phyloP scores from a whole-genome alignment of 805 yeast genomes.

The Ogataea kodamae region DNA sequence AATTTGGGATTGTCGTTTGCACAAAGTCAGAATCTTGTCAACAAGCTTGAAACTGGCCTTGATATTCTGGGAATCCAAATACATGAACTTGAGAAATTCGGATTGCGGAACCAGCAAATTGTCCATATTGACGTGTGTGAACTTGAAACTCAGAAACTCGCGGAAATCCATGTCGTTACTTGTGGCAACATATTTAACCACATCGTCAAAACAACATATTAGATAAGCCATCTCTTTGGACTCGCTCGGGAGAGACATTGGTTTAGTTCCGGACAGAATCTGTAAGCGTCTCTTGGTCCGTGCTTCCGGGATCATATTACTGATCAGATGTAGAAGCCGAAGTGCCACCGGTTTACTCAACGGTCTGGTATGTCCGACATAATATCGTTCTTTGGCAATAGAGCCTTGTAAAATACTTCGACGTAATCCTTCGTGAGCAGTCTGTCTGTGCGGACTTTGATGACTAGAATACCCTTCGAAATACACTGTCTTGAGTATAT shows the following conservation, averaged over 20 bases:
- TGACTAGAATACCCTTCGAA: constrained; percentile 6
- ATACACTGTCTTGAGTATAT: constrained; percentile 26
- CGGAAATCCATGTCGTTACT: constrained; percentile 45
- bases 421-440: constrained; percentile 13
- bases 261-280: constrained; percentile 12
- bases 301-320: constrained; percentile 22
- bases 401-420: constrained; percentile 11
- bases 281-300: constrained; percentile 25
- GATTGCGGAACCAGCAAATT: constrained; percentile 39
- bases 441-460: neutral
- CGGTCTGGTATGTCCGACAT: constrained; percentile 16
- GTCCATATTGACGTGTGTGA: constrained; percentile 32
- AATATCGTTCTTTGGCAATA: constrained; percentile 10
- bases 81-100: constrained; percentile 44
- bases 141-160: constrained; percentile 31
- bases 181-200: constrained; percentile 47
- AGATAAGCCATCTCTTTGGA: constrained; percentile 21
- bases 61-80: constrained; percentile 37
- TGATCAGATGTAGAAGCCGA: constrained; percentile 14
- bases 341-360: constrained; percentile 11
- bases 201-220: constrained; percentile 37
- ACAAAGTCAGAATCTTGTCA: constrained; percentile 33
- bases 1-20: constrained; percentile 44
- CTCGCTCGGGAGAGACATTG: constrained; percentile 10
- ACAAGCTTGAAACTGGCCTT: constrained; percentile 38